Evolutionary conservation across 1,284 basidiomycete species (phyloP), one percentile per base, ranked within the genome.

Genomic region (Leccinum pachyderme): DNA sequence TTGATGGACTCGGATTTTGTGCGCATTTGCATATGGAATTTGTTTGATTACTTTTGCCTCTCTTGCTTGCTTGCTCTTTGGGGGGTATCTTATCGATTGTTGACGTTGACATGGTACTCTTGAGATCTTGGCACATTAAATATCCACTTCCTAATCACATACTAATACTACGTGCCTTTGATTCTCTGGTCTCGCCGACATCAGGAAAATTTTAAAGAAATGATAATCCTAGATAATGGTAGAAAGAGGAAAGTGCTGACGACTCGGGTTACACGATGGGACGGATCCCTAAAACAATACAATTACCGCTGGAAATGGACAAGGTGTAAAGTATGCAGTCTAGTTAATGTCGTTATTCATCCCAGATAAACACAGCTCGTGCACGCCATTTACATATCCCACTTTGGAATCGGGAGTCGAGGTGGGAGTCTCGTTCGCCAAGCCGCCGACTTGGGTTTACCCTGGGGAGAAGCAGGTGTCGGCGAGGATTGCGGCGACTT

Each of bases 371-470:
- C 25, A n/a, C 9, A 7, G 31, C 18, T 4, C 12, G 2, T 35
- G 13, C 27, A 33, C 6, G 29, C 6, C 18, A 22, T 46, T 50
- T 51, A 70, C 9, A 55, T n/a, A 13, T 66, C 65, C 69, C 67
- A 68, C 54, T 65, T 68, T 24, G 69, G 66, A 49, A 71, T 64
- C 7, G 66, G 68, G 18, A 27, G 64, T 9, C 66, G 68, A 41
- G 68, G 59, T 13, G 66, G 66, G 31, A 69, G 66, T 47, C 66
- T 61, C 11, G 57, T 69, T 24, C 67, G 62, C 68, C 65, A 70
- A 6, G 55, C 52, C 12, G n/a, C 25, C n/a, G 60, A 47, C 29
- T 52, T 51, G 33, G 52, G 54, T 54, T 56, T 56, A 12, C 56
- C 46, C 28, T 60, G 53, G 11, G 2, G 54, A 47, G 47, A 24